Conservation (phyloP, 108 stramenopile species). For the Mediolabrus comicus region DNA sequence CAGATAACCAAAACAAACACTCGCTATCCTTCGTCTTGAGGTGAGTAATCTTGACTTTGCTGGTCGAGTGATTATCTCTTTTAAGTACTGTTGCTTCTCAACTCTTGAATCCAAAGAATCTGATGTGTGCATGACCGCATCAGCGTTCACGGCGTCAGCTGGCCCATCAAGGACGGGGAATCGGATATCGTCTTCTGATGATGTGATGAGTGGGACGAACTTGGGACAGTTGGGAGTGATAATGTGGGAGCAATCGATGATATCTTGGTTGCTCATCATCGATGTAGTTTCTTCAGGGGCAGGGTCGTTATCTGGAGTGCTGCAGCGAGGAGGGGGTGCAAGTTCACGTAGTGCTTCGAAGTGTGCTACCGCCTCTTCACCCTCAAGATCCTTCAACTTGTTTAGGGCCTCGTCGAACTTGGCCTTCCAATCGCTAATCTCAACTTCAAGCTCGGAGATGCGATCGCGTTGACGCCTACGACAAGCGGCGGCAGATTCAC, state of each 20-base stretch:
- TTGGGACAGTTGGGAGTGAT: slow-evolving; percentile 11
- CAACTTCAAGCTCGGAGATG: slow-evolving; percentile 77
- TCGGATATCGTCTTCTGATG: slow-evolving; percentile 1
- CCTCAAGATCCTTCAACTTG: slow-evolving; percentile 57
- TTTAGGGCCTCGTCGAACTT: slow-evolving; percentile 72
- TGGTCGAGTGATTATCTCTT: slow-evolving; percentile 89
- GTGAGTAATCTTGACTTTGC: slow-evolving; percentile 81
- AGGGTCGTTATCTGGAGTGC: slow-evolving; percentile 6
- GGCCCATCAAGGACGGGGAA: slow-evolving; percentile 17
- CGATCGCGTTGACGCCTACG: slow-evolving; percentile 77
- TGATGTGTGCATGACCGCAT: neutral
- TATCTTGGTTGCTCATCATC: slow-evolving; percentile 5
- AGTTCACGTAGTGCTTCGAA: slow-evolving; percentile 9
- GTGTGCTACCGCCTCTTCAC: slow-evolving; percentile 13
- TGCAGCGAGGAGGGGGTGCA: neutral
- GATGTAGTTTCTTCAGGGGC: neutral
- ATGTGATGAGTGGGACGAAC: slow-evolving; percentile 1
- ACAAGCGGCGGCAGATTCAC: slow-evolving; percentile 81
- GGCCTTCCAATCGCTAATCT: slow-evolving; percentile 70
- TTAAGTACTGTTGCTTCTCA: slow-evolving; percentile 63
- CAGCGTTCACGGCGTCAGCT: neutral
- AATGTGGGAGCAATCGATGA: slow-evolving; percentile 10
- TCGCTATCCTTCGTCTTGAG: slow-evolving; percentile 15
- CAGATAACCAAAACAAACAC: slow-evolving; percentile 7
- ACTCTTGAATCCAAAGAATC: slow-evolving; percentile 28